phyloP scores from a whole-genome alignment of 164 flowering plant species.

The Platanus orientalis region DNA sequence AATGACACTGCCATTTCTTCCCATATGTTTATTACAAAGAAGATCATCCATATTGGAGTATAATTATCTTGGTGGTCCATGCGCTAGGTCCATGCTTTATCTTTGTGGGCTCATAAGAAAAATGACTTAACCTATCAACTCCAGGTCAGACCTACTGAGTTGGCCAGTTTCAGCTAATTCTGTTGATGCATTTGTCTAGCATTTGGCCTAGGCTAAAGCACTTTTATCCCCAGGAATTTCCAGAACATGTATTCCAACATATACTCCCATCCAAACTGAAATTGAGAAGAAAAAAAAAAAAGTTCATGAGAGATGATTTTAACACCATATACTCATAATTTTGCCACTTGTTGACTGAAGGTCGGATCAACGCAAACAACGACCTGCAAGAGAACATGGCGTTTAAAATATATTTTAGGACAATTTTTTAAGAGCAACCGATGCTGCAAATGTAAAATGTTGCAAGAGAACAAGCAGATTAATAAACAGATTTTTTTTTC shows the following conservation, averaged over 20 bases:
- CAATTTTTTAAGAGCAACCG: not conserved
- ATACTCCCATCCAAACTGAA: not conserved
- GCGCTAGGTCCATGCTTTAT: too few relatives aligned
- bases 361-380: conserved; percentile 87
- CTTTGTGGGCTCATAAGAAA: too few relatives aligned
- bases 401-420: not conserved
- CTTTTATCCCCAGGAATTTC: not conserved
- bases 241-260: not conserved
- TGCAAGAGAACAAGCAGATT: not conserved
- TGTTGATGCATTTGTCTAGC: too few relatives aligned
- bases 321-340: conserved; percentile 33
- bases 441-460: not conserved
- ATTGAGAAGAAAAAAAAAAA: not conserved
- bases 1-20: too few relatives aligned
- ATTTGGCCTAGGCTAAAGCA: not conserved
- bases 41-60: too few relatives aligned
- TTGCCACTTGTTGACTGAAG: conserved; percentile 46
- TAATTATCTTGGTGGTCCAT: too few relatives aligned
- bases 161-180: too few relatives aligned
- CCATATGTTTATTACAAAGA: too few relatives aligned
- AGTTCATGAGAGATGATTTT: not conserved
- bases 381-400: conserved; percentile 69
- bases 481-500: too few relatives aligned
- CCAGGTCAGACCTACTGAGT: too few relatives aligned
- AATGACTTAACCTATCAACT: too few relatives aligned